Base-by-base conservation (phyloP, 2,329 filamentous ascomycete species). In the Lasiodiplodia theobromae region DNA sequence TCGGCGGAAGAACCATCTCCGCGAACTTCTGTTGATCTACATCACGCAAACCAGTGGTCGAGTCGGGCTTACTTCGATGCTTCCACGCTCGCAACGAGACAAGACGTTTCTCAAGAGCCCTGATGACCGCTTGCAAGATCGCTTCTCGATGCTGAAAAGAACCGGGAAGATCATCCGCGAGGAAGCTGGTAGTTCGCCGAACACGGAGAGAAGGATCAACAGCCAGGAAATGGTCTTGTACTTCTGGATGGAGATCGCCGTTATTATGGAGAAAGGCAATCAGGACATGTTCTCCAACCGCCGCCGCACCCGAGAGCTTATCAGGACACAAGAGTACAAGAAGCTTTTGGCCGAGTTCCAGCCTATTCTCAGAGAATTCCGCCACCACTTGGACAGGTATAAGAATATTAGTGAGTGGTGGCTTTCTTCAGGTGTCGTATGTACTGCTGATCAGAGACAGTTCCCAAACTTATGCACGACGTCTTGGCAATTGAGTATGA, bases 401-500 rank as follows among this genome's bases (percentile, higher is more conserved):
- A 64, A 64, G 16, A 60, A 66, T 40, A 64, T 64, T 3, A 68
- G 67, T 68, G 57, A 21, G 67, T 40, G 38, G 6, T 8, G 23
- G 6, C 5, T 18, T 18, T 28, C 16, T 14, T 37, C 16, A 52
- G 21, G 14, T 14, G 4, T 23, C 37, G 14, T 25, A 18, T 18
- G 28, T 12, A 2, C 37, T 25, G 49, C 57, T 68, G 40, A 68
- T 25, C 7, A 47, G 4, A 2, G 34, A 68, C 72, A 85, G 87
- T 89, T 37, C 83, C 86, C 0, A 82, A 84, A 18, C 82, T 87
- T 68, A 88, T 90, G 81, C 84, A 86, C 56, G 89, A 94, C 77
- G 94, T 98, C 69, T 84, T 99, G 37, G 91, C 89, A 8, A 97
- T 98, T 72, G 96, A 99, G 82, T 97, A 96, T 76, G 93, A 98